Percentiles rank a stretch among this genome's conserved stretches.
Evolutionary conservation across 129 eudicot genomes (phyloP).

Genomic region (Smallanthus sonchifolius): DNA sequence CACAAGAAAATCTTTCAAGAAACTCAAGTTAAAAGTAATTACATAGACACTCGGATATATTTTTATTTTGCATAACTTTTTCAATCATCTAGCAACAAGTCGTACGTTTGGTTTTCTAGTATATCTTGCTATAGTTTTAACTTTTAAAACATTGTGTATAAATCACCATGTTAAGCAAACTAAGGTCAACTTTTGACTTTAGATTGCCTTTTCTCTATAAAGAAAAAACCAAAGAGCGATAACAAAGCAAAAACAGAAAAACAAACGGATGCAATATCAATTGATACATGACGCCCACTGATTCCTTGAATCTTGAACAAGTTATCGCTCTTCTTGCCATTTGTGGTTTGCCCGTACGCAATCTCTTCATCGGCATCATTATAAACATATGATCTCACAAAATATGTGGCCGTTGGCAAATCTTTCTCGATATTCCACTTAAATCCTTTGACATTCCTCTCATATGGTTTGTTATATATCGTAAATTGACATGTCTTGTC

Average conservation of each 20-base stretch:
- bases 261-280: conserved; percentile 38
- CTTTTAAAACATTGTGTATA: neutral
- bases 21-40: neutral
- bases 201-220: conserved; percentile 29
- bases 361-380: conserved; percentile 16
- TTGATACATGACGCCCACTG: conserved; percentile 29
- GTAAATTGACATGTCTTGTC: conserved; percentile 45
- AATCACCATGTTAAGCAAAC: neutral
- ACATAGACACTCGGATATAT: neutral
- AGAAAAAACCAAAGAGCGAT: conserved; percentile 33
- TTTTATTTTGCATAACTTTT: neutral
- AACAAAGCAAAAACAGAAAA: conserved; percentile 37
- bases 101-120: neutral
- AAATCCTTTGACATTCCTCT: conserved; percentile 20
- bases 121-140: neutral
- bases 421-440: conserved; percentile 35
- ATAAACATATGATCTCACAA: conserved; percentile 35
- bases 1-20: neutral
- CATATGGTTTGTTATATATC: conserved; percentile 19
- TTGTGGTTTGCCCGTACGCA: conserved; percentile 37
- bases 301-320: conserved; percentile 37
- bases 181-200: conserved; percentile 14
- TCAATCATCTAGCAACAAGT: neutral
- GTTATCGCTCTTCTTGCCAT: conserved; percentile 27
- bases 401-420: conserved; percentile 34